Conservation (phyloP, 2,329 filamentous ascomycete species). For the Apiospora aurea region DNA sequence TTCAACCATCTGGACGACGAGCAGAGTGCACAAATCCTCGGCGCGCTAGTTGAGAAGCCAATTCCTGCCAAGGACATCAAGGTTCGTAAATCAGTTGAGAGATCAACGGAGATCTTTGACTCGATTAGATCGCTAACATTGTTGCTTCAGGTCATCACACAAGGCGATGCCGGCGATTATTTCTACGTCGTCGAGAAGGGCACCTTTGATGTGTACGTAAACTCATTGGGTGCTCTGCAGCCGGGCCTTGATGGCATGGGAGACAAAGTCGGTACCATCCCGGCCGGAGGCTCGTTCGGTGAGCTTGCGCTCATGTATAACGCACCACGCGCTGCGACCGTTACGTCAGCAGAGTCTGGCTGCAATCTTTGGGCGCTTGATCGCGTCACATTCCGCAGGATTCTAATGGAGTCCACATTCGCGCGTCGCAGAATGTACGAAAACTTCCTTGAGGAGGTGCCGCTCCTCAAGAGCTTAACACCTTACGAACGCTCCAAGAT, state of each 20-base stretch:
- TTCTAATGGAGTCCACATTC: conserved; percentile 98
- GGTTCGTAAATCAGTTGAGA: conserved; percentile 47
- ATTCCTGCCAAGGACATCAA: conserved; percentile 89
- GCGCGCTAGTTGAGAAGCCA: conserved; percentile 91
- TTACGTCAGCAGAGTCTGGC: conserved; percentile 79
- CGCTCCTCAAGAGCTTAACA: conserved; percentile 81
- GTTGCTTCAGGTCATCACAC: conserved; percentile 78
- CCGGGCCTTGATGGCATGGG: conserved; percentile 85
- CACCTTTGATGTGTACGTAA: conserved; percentile 89
- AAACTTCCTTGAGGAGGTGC: conserved; percentile 93
- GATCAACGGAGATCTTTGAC: neutral
- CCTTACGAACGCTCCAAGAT: conserved; percentile 97
- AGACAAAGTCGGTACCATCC: conserved; percentile 79
- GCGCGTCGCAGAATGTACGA: conserved; percentile 97
- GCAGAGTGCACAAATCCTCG: conserved; percentile 84
- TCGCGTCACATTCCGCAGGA: conserved; percentile 94
- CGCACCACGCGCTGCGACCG: conserved; percentile 91
- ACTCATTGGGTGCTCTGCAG: conserved; percentile 77
- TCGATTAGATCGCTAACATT: neutral
- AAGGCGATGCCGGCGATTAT: conserved; percentile 95
- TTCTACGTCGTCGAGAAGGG: conserved; percentile 98
- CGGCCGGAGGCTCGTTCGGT: conserved; percentile 91
- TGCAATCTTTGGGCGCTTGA: conserved; percentile 94
- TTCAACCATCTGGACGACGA: conserved; percentile 96
- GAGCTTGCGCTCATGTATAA: conserved; percentile 99